Evolutionary conservation across 2,329 filamentous ascomycete species (phyloP).

Genomic region (Fusarium devonianum): DNA sequence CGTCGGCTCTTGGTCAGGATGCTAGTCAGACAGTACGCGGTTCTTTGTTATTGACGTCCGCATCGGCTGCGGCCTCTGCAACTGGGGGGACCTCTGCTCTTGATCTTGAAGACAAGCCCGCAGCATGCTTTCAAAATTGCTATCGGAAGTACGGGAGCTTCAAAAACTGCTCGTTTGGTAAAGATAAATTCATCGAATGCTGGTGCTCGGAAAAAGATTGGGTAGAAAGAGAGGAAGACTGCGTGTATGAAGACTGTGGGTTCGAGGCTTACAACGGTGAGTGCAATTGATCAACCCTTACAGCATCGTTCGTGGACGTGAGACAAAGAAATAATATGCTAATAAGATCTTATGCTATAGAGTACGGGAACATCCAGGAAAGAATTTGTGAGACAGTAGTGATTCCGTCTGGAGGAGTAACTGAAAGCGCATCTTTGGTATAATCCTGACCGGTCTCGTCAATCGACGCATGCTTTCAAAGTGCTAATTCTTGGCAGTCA

Average conservation of each 20-base stretch:
- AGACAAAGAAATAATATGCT: rapidly evolving
- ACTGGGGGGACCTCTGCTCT: not conserved
- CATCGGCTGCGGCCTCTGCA: not conserved
- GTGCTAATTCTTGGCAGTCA: not conserved
- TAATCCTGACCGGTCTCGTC: not conserved
- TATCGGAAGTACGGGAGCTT: constrained; percentile 13
- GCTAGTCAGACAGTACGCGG: no score
- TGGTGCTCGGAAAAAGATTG: constrained; percentile 17
- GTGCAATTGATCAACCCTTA: rapidly evolving
- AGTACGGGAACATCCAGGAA: not conserved
- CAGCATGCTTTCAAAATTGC: constrained; percentile 11
- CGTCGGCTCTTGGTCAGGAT: no score
- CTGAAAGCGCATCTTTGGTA: not conserved
- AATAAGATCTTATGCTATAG: not conserved
- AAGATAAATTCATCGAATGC: constrained; percentile 1
- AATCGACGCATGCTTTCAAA: not conserved
- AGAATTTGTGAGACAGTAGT: constrained; percentile 5
- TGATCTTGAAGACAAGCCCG: constrained; percentile 1
- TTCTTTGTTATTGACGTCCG: not conserved
- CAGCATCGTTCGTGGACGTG: no score
- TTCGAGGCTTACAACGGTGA: constrained; percentile 17
- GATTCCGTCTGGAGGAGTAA: not conserved
- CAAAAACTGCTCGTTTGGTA: not conserved
- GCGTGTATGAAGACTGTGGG: constrained; percentile 10
- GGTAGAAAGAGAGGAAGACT: constrained; percentile 17